Percentiles rank a stretch among this genome's conserved stretches.
Conservation (phyloP, 1,139 yeast genomes). For the Scheffersomyces titani region DNA sequence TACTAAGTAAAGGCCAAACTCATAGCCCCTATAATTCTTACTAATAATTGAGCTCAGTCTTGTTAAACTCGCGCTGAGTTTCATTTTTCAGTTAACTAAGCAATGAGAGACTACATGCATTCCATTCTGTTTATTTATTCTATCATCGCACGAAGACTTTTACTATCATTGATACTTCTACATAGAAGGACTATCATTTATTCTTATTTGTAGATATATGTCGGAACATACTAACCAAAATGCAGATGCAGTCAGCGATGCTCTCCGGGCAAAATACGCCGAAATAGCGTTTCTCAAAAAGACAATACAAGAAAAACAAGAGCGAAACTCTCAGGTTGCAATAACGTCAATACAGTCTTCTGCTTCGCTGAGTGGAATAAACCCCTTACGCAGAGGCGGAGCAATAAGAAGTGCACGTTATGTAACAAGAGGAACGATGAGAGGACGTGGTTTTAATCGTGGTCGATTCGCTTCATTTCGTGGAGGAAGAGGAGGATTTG, state of each 20-base stretch:
- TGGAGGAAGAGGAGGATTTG: conserved; percentile 11
- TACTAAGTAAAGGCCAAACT: too few species aligned
- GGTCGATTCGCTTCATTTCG: conserved; percentile 11
- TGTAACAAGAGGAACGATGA: background rate
- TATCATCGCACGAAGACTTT: background rate
- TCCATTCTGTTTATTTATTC: background rate
- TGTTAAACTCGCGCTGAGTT: too few species aligned
- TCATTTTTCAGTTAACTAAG: too few species aligned
- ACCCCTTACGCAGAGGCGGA: conserved; percentile 4
- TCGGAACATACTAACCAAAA: background rate
- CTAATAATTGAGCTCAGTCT: too few species aligned
- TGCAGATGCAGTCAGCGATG: conserved; percentile 11
- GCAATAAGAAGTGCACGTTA: conserved; percentile 2
- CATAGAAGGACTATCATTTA: background rate
- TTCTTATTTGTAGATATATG: background rate
- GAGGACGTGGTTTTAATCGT: conserved; percentile 1
- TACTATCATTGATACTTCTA: background rate
- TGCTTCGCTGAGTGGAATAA: background rate
- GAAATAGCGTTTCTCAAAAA: conserved; percentile 36
- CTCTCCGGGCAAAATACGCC: conserved; percentile 29
- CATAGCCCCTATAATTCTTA: too few species aligned
- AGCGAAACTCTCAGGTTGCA: background rate
- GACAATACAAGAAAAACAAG: conserved; percentile 23
- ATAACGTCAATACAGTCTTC: background rate
- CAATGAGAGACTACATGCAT: background rate